phyloP scores from a whole-genome alignment of 2,329 filamentous ascomycete genomes.

The Penicillium brevicompactum region DNA sequence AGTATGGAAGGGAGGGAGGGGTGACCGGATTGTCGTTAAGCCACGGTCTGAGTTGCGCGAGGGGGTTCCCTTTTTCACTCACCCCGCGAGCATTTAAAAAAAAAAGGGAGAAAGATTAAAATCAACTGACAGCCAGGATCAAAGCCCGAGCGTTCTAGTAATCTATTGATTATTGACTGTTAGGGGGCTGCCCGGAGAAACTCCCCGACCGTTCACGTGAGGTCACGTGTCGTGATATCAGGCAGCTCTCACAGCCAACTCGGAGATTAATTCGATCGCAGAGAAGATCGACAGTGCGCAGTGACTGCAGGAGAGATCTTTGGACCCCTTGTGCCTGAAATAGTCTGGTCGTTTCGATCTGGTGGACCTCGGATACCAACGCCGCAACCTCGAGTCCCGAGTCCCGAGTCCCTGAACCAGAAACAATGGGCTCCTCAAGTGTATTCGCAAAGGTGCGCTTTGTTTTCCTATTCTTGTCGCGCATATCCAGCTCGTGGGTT shows the following conservation, averaged over 20 bases:
- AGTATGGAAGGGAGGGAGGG: background rate
- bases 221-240: conserved; percentile 2
- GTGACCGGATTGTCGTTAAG: background rate
- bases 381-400: too few relatives aligned
- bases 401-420: background rate
- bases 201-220: conserved; percentile 23
- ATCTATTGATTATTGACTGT: conserved; percentile 16
- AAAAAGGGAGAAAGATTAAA: conserved; percentile 13
- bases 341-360: background rate
- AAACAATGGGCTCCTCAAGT: conserved; percentile 33
- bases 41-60: background rate
- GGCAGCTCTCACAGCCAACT: background rate
- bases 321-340: background rate
- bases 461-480: background rate
- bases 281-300: background rate
- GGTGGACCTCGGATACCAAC: background rate
- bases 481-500: too few relatives aligned
- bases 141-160: conserved; percentile 24
- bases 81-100: conserved; percentile 16
- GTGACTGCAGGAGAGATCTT: background rate
- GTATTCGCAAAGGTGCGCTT: conserved; percentile 34
- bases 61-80: conserved; percentile 2
- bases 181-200: conserved; percentile 25
- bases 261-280: background rate
- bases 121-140: conserved; percentile 27